Conservation (phyloP, 139 green algal genomes). For the Chlorella sp. region DNA sequence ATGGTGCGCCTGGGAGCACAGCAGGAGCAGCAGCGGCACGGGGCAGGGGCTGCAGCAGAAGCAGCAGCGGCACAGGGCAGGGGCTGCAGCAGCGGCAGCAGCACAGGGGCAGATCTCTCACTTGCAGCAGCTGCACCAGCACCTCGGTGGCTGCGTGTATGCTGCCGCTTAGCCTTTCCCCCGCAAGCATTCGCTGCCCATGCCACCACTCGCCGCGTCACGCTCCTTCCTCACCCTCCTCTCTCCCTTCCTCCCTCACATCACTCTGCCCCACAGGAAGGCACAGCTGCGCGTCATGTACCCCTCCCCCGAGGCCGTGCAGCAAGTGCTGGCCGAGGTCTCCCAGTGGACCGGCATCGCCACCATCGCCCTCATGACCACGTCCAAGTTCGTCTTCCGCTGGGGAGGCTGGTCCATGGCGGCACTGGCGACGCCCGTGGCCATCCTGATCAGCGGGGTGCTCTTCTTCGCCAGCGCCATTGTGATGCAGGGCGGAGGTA, state of each 20-base stretch:
- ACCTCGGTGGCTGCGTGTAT: no score
- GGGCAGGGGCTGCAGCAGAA: neutral
- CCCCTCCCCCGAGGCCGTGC: conserved; percentile 56
- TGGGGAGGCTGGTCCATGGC: conserved; percentile 17
- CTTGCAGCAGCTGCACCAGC: no score
- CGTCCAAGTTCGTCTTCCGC: conserved; percentile 68
- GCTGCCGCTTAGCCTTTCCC: no score
- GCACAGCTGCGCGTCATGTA: conserved; percentile 70
- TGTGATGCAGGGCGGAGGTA: conserved; percentile 9
- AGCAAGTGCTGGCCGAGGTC: conserved; percentile 70
- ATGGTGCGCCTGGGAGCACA: conserved; percentile 25
- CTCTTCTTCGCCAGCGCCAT: conserved; percentile 50
- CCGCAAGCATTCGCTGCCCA: no score
- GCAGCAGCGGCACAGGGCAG: neutral
- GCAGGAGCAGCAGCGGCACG: neutral
- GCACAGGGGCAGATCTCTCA: no score
- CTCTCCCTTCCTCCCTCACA: no score
- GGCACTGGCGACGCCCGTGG: conserved; percentile 47
- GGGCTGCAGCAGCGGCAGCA: no score
- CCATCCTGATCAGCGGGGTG: conserved; percentile 52
- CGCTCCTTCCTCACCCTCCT: no score
- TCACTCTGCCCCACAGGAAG: conserved; percentile 55
- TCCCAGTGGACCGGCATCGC: conserved; percentile 60
- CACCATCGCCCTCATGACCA: conserved; percentile 76
- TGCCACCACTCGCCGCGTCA: no score